These are phyloP conservation scores for Colletotrichum sp. DNA, from an alignment of 2,329 filamentous ascomycete species.

Conservation along the genomic window DNA sequence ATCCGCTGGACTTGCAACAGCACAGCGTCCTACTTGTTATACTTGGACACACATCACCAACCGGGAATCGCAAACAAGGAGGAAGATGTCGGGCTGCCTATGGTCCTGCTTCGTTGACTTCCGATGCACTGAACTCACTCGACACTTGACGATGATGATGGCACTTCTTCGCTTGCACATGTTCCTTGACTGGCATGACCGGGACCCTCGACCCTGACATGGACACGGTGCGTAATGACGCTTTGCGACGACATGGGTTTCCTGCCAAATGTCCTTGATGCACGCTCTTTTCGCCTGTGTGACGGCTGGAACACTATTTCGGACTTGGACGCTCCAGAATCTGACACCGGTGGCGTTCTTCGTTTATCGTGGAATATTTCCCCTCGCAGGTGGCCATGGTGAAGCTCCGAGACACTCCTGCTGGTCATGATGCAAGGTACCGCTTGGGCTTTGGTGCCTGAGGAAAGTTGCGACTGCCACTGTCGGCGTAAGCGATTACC, in stretches of 20 bases:
- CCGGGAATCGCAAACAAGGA: background rate
- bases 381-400: background rate
- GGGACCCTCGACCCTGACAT: constrained; percentile 12
- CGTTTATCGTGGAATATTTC: background rate
- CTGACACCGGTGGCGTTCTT: background rate
- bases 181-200: constrained; percentile 19
- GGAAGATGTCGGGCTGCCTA: background rate
- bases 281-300: constrained; percentile 12
- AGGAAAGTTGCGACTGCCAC: background rate
- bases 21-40: constrained; percentile 12
- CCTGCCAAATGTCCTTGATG: constrained; percentile 9
- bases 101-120: constrained; percentile 14
- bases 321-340: background rate
- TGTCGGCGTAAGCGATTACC: constrained; percentile 29
- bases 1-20: constrained; percentile 13
- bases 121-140: constrained; percentile 12
- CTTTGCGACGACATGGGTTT: constrained; percentile 5
- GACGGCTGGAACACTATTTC: background rate
- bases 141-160: constrained; percentile 22
- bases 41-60: constrained; percentile 7
- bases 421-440: background rate
- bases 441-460: background rate
- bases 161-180: constrained; percentile 18
- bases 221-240: constrained; percentile 17
- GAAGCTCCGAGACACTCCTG: background rate